Evolutionary conservation across 257 asterid species (phyloP), one percentile per base, ranked within the genome.

Genomic region (Parsonsia alboflavescens): DNA sequence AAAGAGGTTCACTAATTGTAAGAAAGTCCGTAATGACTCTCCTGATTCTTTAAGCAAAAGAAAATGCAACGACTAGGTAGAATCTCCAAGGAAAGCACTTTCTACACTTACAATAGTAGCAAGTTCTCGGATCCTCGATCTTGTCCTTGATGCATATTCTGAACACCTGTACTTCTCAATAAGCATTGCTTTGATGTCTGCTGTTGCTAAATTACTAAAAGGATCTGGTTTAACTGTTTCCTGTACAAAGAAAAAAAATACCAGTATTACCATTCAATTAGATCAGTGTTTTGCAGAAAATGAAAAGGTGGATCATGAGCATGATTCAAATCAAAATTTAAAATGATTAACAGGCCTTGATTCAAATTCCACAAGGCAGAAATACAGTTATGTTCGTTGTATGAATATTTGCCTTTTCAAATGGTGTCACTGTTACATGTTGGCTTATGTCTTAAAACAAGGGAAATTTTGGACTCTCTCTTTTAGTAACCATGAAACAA

Each of bases 181-280:
- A 33, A 95, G 97, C 64, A 77, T 44, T 42, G 89, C 85, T 81
- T 81, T 92, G 45, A 94, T 94, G 42, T 94, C 95, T 49, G 93
- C 77, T 17, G 99, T 92, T 53, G 93, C 91, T 84, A 92, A 30
- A 78, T 87, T 86, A 86, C 82, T 85, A 73, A 95, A 75, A 59
- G 96, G 91, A 79, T 95, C 99, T 8, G 87, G 22, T 68, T 70
- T 75, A 1, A 85, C 82, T 45, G 75, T 78, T 74, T 86, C 97
- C 96, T 92, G 90, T 52, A 50, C n/a, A 4, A 50, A 54, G 0
- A 63, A 77, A n/a, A n/a, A n/a, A 53, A 50, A 50, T 65, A 46
- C 36, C 26, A 9, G 65, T 62, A 10, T 1, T 24, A 53, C 7
- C 63, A 58, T 19, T 42, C 9, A 33, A 33, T 33, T 33, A 33